Base-by-base conservation (phyloP, 139 green algal species). In the Volvox africanus region DNA sequence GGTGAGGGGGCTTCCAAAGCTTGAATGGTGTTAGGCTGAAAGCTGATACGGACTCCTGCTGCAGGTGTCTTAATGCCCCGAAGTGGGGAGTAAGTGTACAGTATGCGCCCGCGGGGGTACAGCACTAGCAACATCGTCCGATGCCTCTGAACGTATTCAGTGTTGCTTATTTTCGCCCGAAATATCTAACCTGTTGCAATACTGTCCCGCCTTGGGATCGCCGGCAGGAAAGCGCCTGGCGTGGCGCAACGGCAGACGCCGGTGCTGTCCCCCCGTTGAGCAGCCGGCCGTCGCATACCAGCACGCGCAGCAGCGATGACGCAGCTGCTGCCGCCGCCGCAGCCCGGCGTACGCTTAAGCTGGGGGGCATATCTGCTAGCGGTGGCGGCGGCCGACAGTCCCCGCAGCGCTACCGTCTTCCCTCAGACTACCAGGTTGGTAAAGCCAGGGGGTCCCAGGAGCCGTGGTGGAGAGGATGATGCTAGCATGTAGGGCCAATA, bases 221-320 rank as follows among this genome's bases (percentile, higher is more conserved):
- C 73, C 18, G 16, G 9, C 75, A 81, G 75, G 75, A 81, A 35
- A 21, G 71, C 71, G 75, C 30, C 75, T 50, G 75, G 75, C 75
- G 75, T 20, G 71, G 71, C 22, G 75, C 32, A 30, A 24, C 75
- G 20, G 75, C 32, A 13, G 75, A 81, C 32, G 33, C 32, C 0
- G 75, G 61, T 33, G 33, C 32, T 12, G 71, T 32, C 26, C 75
- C 44, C 30, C 75, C 75, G 17, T 33, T 35, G 1, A 55, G 11
- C 30, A 81, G 75, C 22, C 75, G 75, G 75, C 75, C 75, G 30
- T 81, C 75, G 11, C 75, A 81, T 24, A 81, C 75, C 75, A 81
- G 75, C 33, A 18, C 30, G 13, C n/a, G 75, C 30, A 81, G 75
- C 75, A 81, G 75, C 75, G 75, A 81, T 30, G 75, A 81, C 13